Evolutionary conservation across 73 alveolate genomes (phyloP).

Genomic region (Blepharisma japonicum): DNA sequence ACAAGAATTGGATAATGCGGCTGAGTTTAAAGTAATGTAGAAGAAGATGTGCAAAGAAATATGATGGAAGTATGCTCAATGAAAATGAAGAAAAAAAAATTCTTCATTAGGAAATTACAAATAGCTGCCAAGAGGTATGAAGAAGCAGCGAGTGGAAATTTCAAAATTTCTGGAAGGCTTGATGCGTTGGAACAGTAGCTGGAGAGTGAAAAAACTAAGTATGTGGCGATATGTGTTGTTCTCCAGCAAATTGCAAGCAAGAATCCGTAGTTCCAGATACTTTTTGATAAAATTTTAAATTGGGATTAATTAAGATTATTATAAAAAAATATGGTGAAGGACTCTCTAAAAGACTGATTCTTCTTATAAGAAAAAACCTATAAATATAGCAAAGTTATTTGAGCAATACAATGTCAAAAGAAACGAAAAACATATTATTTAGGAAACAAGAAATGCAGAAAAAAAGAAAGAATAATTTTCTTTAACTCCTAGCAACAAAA

Average conservation of each 20-base stretch:
- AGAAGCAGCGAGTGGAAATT: conserved; percentile 41
- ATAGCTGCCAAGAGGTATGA: conserved; percentile 44
- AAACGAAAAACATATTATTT: no score
- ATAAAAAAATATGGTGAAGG: no score
- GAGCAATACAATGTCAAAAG: no score
- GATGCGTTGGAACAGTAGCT: conserved; percentile 39
- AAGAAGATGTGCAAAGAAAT: conserved; percentile 42
- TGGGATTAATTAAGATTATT: conserved; percentile 19
- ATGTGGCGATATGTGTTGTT: conserved; percentile 34
- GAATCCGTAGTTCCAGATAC: conserved; percentile 57
- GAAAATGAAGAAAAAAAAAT: conserved; percentile 46
- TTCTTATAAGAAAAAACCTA: no score
- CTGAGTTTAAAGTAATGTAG: conserved; percentile 45
- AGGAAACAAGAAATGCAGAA: no score
- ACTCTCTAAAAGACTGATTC: no score
- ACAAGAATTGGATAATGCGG: conserved; percentile 43
- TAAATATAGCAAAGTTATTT: no score
- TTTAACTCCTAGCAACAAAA: no score
- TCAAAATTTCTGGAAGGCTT: conserved; percentile 49
- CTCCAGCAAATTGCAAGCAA: conserved; percentile 54
- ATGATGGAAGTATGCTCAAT: conserved; percentile 44
- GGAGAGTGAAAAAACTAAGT: conserved; percentile 38
- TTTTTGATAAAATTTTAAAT: conserved; percentile 24
- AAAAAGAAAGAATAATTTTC: no score
- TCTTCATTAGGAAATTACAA: conserved; percentile 36